These are phyloP conservation scores for Trametes cingulata DNA, from an alignment of 768 basidiomycete species.

Conservation along the genomic window DNA sequence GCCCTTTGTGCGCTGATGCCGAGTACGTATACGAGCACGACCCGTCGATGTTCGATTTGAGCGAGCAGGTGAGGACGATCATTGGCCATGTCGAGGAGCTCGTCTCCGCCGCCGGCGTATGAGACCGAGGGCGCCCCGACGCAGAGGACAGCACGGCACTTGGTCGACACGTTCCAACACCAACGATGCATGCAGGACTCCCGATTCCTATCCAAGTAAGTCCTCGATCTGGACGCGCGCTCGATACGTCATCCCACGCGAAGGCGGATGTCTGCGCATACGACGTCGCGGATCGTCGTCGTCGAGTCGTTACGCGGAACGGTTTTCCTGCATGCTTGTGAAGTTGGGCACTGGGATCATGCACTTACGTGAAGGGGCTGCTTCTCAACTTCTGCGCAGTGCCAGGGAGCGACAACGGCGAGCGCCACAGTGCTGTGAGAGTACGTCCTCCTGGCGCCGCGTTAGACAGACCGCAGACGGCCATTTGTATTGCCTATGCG, in stretches of 20 bases:
- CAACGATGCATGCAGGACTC: too few species aligned
- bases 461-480: constrained; percentile 9
- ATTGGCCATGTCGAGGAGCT: too few species aligned
- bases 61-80: background rate
- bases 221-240: background rate
- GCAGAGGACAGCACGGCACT: background rate
- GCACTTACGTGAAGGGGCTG: background rate
- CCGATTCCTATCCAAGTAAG: too few species aligned
- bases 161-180: too few species aligned
- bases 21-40: background rate
- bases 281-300: constrained; percentile 8
- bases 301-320: background rate
- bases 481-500: background rate
- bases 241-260: background rate
- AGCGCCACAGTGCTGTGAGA: background rate
- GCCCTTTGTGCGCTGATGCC: background rate
- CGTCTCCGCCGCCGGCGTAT: background rate
- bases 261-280: background rate
- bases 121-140: background rate
- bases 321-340: background rate
- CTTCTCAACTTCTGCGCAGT: constrained; percentile 17
- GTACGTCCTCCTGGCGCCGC: background rate
- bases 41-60: background rate
- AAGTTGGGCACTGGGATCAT: background rate
- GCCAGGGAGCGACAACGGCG: background rate